Evolutionary conservation across 306 rosid genomes (phyloP).

Genomic region (Prunus mongolica): DNA sequence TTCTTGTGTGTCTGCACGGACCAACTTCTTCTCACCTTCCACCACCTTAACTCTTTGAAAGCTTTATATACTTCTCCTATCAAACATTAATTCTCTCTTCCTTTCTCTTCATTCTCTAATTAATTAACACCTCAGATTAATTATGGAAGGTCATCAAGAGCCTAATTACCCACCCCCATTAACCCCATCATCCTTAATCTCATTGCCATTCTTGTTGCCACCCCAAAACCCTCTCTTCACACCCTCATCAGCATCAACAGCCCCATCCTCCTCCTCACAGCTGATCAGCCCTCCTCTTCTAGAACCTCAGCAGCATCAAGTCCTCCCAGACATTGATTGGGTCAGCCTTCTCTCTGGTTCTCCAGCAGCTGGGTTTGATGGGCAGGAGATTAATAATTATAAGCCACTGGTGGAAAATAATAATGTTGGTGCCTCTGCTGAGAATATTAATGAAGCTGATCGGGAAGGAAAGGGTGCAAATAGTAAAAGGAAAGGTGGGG

Average conservation of each 20-base stretch:
- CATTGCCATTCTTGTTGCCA: conserved; percentile 12
- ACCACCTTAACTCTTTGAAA: conserved; percentile 27
- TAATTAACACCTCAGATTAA: background rate
- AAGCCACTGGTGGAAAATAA: conserved; percentile 1
- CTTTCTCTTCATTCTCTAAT: background rate
- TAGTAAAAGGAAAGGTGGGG: conserved; percentile 23
- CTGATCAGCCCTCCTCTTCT: conserved; percentile 20
- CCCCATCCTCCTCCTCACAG: background rate
- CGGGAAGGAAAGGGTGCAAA: conserved; percentile 23
- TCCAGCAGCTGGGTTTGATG: conserved; percentile 17
- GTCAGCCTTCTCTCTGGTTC: conserved; percentile 41
- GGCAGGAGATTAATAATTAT: conserved; percentile 15
- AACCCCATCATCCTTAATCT: conserved; percentile 5
- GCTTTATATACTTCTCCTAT: conserved; percentile 23
- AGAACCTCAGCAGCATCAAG: conserved; percentile 21
- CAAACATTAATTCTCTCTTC: conserved; percentile 34
- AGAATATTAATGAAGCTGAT: background rate
- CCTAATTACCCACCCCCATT: conserved; percentile 15
- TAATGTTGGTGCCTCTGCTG: conserved; percentile 17
- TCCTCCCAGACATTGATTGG: conserved; percentile 60
- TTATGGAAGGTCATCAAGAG: conserved; percentile 45
- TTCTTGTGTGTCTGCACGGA: conserved; percentile 22
- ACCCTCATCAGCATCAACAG: background rate
- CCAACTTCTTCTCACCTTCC: conserved; percentile 69
- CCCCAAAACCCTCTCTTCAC: conserved; percentile 38